Evolutionary conservation across 371 early-diverging fungal genomes (phyloP), one percentile per base, ranked within the genome.

Genomic region (Rhizopus delemar): DNA sequence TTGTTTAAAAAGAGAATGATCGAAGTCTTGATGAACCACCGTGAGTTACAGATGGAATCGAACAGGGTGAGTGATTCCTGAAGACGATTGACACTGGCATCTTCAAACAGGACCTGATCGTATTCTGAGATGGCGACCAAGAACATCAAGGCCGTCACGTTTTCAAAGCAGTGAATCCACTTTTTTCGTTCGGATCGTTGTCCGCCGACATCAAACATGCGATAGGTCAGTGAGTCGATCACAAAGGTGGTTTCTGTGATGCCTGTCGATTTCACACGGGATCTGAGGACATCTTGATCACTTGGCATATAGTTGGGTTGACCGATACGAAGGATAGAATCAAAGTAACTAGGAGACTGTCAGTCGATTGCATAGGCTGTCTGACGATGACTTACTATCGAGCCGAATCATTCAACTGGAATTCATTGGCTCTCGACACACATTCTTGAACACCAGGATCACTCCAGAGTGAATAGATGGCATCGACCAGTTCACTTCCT

Each of bases 101-200:
- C 98, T 75, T 97, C 98, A 22, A 91, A 84, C 33, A 97, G 78
- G 33, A 90, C 89, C 72, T 97, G 97, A 65, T 97, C 96, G 70
- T 95, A 97, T 68, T 93, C 97, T 53, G 86, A 85, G 41, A 96
- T 90, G n/a, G 96, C 95, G 7, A 94, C 96, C 56, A 94, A 70
- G 71, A 95, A 97, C 8, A 97, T 75, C 41, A 97, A 86, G 0
- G 96, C 92, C 8, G 95, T 96, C 8, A 97, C 97, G 56, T 92
- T 92, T 65, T 96, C 96, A 70, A 95, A 91, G 57, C 94, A 95
- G 52, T 94, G 95, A 43, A 93, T 85, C 98, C 98, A 96, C 69
- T 95, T 95, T 62, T 94, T 96, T 57, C 98, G 86, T 63, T 93
- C 94, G 31, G 90, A 88, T 22, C 93, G 75, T 77, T 96, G 96